Evolutionary conservation across 1,139 yeast genomes (phyloP), one percentile per base, ranked within the genome.

Genomic region (Diutina rugosa): DNA sequence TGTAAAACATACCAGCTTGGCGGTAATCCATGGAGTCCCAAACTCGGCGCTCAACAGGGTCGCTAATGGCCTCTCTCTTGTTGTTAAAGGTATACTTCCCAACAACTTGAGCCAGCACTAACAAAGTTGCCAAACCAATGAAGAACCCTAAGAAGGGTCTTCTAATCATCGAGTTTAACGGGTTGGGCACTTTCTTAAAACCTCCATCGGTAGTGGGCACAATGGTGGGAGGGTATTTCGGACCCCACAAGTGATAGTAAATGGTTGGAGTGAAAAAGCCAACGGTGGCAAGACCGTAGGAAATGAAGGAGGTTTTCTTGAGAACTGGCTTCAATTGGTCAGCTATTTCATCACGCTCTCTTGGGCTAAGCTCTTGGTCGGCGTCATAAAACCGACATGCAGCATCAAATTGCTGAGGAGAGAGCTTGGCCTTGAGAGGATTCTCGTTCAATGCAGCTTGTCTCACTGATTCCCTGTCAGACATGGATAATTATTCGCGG

Each of bases 381-480:
- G 78, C 79, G 59, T 76, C 77, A 60, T 74, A 76, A 61, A 76
- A 76, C 48, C 67, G 62, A 46, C 74, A 70, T 57, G 72, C 67
- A 28, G 75, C 74, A 46, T 72, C 64, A 63, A 74, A 71, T 60
- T 75, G 76, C 14, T 66, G 62, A 0, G 75, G 74, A 8, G 72
- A 65, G 29, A 72, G 65, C 58, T 61, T 65, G 30, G 67, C 65
- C 28, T 49, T 32, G 41, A 49, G 44, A 18, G 53, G 53, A 28
- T 49, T 49, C 32, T 49, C 53, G 44, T 30, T 29, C 32, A 16
- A 28, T 14, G 51, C 14, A 48, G 35, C 32, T n/a, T 48, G 32
- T 14, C 35, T 12, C 49, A 46, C 28, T 35, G 41, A 35, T 8
- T 35, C 41, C n/a, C 41, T 12, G 41, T 35, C 41, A 5, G 41